phyloP scores from a whole-genome alignment of 2,329 filamentous ascomycete species.

The Cladorrhinum sp. region DNA sequence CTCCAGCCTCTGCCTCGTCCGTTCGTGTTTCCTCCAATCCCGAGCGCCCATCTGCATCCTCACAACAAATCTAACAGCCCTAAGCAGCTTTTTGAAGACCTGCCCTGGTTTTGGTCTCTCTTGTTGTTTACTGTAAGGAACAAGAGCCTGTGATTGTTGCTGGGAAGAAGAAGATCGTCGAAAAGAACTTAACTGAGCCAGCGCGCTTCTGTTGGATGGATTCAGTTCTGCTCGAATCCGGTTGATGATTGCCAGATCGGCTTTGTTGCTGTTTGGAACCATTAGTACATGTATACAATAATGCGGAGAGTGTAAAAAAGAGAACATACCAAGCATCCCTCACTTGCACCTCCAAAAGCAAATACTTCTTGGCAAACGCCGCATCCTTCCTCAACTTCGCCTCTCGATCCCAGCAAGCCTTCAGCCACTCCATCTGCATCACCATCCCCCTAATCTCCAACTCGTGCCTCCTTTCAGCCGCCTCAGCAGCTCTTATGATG shows the following conservation, averaged over 20 bases:
- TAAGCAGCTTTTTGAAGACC: slow-evolving; percentile 45
- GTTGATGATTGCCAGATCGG: slow-evolving; percentile 80
- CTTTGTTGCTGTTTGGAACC: slow-evolving; percentile 69
- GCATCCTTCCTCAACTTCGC: slow-evolving; percentile 75
- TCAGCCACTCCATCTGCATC: slow-evolving; percentile 89
- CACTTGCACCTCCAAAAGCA: slow-evolving; percentile 75
- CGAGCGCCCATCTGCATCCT: slow-evolving; percentile 48
- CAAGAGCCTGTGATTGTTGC: slow-evolving; percentile 1
- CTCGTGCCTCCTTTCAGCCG: slow-evolving; percentile 66
- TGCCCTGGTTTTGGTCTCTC: slow-evolving; percentile 15
- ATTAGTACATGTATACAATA: slow-evolving; percentile 8
- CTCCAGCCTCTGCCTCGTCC: slow-evolving; percentile 46
- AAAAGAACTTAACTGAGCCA: slow-evolving; percentile 34
- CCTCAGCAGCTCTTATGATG: slow-evolving; percentile 55
- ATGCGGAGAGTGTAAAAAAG: slow-evolving; percentile 3
- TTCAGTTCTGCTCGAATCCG: slow-evolving; percentile 68
- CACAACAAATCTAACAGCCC: slow-evolving; percentile 51
- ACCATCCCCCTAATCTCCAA: slow-evolving; percentile 78
- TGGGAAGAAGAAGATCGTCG: slow-evolving; percentile 12
- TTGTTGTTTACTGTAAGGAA: slow-evolving; percentile 3
- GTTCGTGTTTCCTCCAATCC: slow-evolving; percentile 52
- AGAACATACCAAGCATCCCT: slow-evolving; percentile 80
- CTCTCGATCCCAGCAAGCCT: slow-evolving; percentile 77
- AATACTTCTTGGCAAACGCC: slow-evolving; percentile 82
- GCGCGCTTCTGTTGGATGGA: slow-evolving; percentile 33